A percentile compares a stretch with the other conserved stretches of the same genome.
These are phyloP conservation scores for Zymoseptoria tritici DNA, from an alignment of 2,329 filamentous ascomycete genomes.

Conservation along the genomic window DNA sequence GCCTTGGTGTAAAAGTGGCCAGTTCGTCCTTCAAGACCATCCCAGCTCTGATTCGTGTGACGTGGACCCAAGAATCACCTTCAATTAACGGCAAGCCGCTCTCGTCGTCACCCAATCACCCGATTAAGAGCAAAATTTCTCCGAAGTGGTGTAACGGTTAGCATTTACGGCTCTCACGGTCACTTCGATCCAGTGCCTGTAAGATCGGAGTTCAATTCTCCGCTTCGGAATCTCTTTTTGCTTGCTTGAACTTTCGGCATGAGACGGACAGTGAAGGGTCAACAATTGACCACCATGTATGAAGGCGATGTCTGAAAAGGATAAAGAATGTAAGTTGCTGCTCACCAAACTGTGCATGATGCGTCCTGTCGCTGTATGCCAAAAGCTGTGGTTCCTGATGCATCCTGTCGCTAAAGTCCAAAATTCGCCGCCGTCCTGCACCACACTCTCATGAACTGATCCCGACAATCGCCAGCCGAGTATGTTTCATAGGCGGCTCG, in stretches of 20 bases:
- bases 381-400: background rate
- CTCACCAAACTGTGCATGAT: background rate
- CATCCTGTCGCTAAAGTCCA: background rate
- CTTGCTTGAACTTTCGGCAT: background rate
- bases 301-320: background rate
- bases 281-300: background rate
- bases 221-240: background rate
- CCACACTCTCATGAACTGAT: slow-evolving; percentile 12
- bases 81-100: background rate
- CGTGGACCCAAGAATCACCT: background rate
- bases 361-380: background rate
- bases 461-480: slow-evolving; percentile 24
- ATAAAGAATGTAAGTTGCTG: background rate
- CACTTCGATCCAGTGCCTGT: background rate
- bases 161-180: background rate
- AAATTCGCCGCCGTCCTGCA: background rate
- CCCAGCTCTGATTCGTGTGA: background rate
- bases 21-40: background rate
- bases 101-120: background rate
- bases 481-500: slow-evolving; percentile 21
- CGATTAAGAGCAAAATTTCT: background rate
- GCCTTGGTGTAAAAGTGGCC: background rate
- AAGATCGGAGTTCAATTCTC: background rate
- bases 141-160: background rate
- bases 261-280: background rate